phyloP scores from a whole-genome alignment of 2,329 filamentous ascomycete genomes.

The Colletotrichum sp. region DNA sequence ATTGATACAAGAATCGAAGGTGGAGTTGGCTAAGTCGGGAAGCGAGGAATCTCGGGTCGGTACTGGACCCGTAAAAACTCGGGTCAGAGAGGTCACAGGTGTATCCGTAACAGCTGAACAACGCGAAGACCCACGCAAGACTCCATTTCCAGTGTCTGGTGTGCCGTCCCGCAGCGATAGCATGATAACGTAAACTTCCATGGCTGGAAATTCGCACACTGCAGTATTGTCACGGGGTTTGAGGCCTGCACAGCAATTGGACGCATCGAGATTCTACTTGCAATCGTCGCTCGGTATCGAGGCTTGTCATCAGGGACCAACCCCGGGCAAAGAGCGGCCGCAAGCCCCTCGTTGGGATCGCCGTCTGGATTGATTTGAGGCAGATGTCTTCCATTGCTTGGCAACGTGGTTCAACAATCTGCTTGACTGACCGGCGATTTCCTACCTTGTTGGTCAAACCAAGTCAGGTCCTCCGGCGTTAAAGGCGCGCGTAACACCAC shows the following conservation, averaged over 20 bases:
- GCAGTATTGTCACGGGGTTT: neutral
- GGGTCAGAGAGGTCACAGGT: neutral
- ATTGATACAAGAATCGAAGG: rapidly evolving
- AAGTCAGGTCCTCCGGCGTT: neutral
- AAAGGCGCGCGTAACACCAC: neutral
- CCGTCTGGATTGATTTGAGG: neutral
- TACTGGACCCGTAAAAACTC: neutral
- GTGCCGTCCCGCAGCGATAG: neutral
- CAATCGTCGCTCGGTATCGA: neutral
- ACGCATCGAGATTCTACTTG: neutral
- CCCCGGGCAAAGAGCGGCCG: neutral
- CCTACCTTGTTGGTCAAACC: neutral
- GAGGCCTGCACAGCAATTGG: rapidly evolving
- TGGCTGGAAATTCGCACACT: neutral
- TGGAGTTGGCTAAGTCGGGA: neutral
- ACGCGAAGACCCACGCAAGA: neutral
- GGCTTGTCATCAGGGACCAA: neutral
- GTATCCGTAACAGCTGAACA: neutral
- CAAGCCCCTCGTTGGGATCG: neutral
- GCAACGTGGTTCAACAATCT: neutral
- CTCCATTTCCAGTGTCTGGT: neutral
- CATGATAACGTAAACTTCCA: neutral
- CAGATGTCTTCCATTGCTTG: no score
- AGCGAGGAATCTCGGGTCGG: neutral
- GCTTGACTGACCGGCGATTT: neutral